Evolutionary conservation across 1,139 yeast species (phyloP).

Genomic region (Pichia sp.): DNA sequence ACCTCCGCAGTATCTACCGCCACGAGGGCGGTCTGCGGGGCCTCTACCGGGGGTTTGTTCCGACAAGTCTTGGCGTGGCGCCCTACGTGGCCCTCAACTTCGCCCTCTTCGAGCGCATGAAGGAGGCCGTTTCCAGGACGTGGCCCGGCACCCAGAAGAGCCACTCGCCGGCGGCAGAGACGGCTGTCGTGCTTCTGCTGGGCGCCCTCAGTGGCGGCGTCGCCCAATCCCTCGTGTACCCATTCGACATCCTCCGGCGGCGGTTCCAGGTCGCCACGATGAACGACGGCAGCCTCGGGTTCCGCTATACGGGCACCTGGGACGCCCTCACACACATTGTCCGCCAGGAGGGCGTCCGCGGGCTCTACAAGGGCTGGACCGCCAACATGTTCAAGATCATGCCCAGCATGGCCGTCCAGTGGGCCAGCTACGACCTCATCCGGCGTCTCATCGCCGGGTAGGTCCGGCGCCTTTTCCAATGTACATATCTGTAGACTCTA

Average conservation of each 20-base stretch:
- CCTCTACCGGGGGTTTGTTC: slow-evolving; percentile 77
- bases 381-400: slow-evolving; percentile 89
- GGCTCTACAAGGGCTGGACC: slow-evolving; percentile 82
- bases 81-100: slow-evolving; percentile 94
- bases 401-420: slow-evolving; percentile 93
- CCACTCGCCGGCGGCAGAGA: neutral
- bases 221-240: slow-evolving; percentile 77
- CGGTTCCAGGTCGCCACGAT: slow-evolving; percentile 87
- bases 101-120: slow-evolving; percentile 77
- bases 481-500: neutral
- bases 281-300: slow-evolving; percentile 71
- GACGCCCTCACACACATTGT: slow-evolving; percentile 71
- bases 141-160: slow-evolving; percentile 26
- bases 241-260: slow-evolving; percentile 82
- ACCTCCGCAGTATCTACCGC: slow-evolving; percentile 54
- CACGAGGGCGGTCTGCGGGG: slow-evolving; percentile 82
- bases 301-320: slow-evolving; percentile 65
- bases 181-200: slow-evolving; percentile 48
- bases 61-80: slow-evolving; percentile 90
- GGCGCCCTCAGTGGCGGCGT: slow-evolving; percentile 92
- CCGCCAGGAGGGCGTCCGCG: slow-evolving; percentile 66
- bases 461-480: too few relatives aligned
- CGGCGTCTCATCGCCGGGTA: slow-evolving; percentile 3
- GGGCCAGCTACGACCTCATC: slow-evolving; percentile 65
- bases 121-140: slow-evolving; percentile 40